Evolutionary conservation across 768 basidiomycete genomes (phyloP), one percentile per base, ranked within the genome.

Genomic region (Coprinopsis sp.): DNA sequence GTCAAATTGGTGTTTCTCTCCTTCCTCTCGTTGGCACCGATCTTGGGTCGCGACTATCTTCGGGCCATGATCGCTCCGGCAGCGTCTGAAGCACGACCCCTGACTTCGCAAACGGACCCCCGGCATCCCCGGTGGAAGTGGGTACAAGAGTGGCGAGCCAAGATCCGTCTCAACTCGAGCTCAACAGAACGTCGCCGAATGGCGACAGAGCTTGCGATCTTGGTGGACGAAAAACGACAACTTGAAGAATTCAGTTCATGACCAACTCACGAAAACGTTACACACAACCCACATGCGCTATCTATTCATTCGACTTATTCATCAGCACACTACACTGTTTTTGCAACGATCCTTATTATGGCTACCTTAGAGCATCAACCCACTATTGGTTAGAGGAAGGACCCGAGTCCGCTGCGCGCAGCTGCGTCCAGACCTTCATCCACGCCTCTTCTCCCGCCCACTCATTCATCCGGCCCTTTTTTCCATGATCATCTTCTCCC

Each of bases 1-100:
- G 55, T 82, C 56, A 95, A 95, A 63, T 81, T 97, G 50, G 76
- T 84, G 19, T 77, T 90, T 52, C 69, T 97, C 7, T 88, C 91
- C 18, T 76, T 86, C 58, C 65, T 97, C 50, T 91, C 91, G 34
- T 76, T 95, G 10, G 84, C 92, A 12, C 93, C 93, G 12, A 89
- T 95, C 42, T 69, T 95, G 4, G 85, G 82, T 18, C 79, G 87
- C 22, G 80, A 84, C 44, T 71, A 74, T 47, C 68, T 91, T 6
- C 78, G 80, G 31, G 63, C 71, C 18, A 68, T 88, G 62, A 72
- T 89, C 41, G 62, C 69, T 10, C 60, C 60, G 40, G 55, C 63
- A 37, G 52, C 43, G n/a, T n/a, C n/a, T n/a, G n/a, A n/a, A 25
- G 37, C 55, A 14, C 23, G 55, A 29, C 23, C 53, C 19, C 22